Conservation (phyloP, 2,329 filamentous ascomycete species). For the Samsoniella hepiali region DNA sequence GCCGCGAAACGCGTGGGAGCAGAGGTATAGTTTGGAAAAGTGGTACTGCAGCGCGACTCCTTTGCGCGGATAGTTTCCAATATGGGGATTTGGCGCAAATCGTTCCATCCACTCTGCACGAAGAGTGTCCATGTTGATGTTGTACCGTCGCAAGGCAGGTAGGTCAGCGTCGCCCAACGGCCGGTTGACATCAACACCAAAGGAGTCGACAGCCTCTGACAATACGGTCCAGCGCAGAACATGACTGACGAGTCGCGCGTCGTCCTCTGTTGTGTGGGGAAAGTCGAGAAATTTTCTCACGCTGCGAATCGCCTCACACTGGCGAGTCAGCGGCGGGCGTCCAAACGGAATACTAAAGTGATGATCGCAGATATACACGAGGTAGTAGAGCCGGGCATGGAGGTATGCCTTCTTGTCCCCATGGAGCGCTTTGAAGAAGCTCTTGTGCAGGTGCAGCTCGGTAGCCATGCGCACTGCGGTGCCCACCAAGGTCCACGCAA, state of each 20-base stretch:
- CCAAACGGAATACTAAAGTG: conserved; percentile 34
- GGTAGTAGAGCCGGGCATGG: conserved; percentile 57
- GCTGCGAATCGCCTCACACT: conserved; percentile 22
- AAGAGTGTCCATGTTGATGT: conserved; percentile 20
- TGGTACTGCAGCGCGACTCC: conserved; percentile 20
- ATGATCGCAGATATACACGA: conserved; percentile 33
- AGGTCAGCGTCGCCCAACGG: conserved; percentile 18
- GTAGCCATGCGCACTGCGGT: conserved; percentile 57
- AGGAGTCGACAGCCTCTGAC: conserved; percentile 18
- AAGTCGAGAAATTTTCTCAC: conserved; percentile 29
- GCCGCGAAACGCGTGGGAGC: conserved; percentile 19
- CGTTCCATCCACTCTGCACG: conserved; percentile 17
- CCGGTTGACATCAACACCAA: conserved; percentile 18
- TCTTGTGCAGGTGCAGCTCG: conserved; percentile 53
- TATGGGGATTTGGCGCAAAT: conserved; percentile 15
- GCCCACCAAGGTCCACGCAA: conserved; percentile 59
- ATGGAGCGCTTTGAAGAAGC: conserved; percentile 46
- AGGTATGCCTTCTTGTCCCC: conserved; percentile 49
- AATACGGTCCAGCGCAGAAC: conserved; percentile 21
- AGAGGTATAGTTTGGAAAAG: conserved; percentile 21
- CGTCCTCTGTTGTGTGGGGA: conserved; percentile 24
- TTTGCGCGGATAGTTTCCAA: conserved; percentile 20
- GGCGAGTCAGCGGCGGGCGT: conserved; percentile 29
- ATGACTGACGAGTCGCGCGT: conserved; percentile 24
- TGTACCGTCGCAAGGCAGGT: conserved; percentile 18